Conservation (phyloP, 495 filamentous ascomycete species). For the Cairneyella variabilis region DNA sequence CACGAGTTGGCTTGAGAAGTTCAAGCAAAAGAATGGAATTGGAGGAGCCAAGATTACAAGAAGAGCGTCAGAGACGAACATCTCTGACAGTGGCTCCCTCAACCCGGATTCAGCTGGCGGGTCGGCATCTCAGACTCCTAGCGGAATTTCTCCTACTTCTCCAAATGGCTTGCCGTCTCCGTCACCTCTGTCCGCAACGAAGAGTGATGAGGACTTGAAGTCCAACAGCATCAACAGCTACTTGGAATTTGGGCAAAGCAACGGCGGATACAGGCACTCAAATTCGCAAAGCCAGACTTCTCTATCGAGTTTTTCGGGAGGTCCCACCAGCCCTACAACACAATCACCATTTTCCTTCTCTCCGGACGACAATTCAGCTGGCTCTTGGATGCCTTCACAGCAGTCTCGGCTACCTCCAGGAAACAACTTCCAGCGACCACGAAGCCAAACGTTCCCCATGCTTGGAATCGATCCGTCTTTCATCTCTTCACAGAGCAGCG, state of each 20-base stretch:
- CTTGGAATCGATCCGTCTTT: constrained; percentile 64
- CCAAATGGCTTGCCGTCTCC: constrained; percentile 58
- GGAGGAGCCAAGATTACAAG: constrained; percentile 56
- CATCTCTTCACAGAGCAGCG: constrained; percentile 59
- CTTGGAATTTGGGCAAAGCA: constrained; percentile 35
- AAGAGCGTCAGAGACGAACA: constrained; percentile 67
- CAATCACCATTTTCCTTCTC: constrained; percentile 80
- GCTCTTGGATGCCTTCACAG: constrained; percentile 64
- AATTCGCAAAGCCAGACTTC: constrained; percentile 54
- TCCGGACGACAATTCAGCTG: constrained; percentile 65
- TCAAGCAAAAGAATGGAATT: constrained; percentile 89
- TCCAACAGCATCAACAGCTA: constrained; percentile 37
- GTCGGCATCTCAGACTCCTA: constrained; percentile 63
- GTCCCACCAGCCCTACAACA: constrained; percentile 78
- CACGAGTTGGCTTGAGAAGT: constrained; percentile 86
- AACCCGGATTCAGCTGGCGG: constrained; percentile 47
- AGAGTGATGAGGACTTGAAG: constrained; percentile 55
- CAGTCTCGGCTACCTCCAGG: constrained; percentile 56
- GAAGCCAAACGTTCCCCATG: constrained; percentile 89
- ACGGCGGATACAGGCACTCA: constrained; percentile 47
- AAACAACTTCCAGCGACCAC: constrained; percentile 65
- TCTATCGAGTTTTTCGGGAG: constrained; percentile 64
- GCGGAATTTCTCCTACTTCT: constrained; percentile 70
- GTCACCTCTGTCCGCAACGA: constrained; percentile 62
- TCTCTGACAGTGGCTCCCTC: constrained; percentile 50